Percentiles rank a stretch among this genome's conserved stretches.
Conservation (phyloP, 805 yeast genomes). For the Saturnispora quitensis region DNA sequence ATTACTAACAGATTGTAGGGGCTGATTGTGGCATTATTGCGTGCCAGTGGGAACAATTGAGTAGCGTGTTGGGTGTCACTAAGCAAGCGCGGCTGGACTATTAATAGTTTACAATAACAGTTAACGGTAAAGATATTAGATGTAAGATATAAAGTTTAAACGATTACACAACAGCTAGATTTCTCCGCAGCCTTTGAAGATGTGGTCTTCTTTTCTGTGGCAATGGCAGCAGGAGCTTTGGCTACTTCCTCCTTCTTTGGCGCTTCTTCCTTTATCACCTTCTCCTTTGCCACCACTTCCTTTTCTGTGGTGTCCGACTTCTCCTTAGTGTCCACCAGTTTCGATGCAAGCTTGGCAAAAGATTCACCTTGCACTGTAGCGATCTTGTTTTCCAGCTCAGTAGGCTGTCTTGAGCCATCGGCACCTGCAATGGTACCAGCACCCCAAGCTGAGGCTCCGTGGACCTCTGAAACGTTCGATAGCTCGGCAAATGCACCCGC, state of each 20-base stretch:
- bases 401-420: constrained; percentile 66
- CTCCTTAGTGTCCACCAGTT: constrained; percentile 10
- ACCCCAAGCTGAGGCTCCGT: constrained; percentile 83
- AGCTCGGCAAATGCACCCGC: constrained; percentile 45
- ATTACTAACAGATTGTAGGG: neutral
- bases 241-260: neutral
- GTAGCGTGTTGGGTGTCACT: neutral
- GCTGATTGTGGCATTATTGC: neutral
- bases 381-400: constrained; percentile 51
- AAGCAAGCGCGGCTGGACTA: neutral
- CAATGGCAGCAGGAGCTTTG: neutral
- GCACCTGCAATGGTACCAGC: constrained; percentile 73
- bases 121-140: neutral
- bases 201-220: neutral
- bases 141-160: neutral
- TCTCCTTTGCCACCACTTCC: neutral
- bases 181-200: neutral
- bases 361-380: constrained; percentile 61
- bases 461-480: constrained; percentile 50
- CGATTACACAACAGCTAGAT: constrained; percentile 8
- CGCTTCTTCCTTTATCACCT: neutral
- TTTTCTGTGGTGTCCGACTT: neutral
- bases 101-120: neutral
- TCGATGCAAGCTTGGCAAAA: constrained; percentile 41
- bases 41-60: neutral